These are phyloP conservation scores for Serpula lacrymans DNA, from an alignment of 768 basidiomycete genomes.

Conservation along the genomic window DNA sequence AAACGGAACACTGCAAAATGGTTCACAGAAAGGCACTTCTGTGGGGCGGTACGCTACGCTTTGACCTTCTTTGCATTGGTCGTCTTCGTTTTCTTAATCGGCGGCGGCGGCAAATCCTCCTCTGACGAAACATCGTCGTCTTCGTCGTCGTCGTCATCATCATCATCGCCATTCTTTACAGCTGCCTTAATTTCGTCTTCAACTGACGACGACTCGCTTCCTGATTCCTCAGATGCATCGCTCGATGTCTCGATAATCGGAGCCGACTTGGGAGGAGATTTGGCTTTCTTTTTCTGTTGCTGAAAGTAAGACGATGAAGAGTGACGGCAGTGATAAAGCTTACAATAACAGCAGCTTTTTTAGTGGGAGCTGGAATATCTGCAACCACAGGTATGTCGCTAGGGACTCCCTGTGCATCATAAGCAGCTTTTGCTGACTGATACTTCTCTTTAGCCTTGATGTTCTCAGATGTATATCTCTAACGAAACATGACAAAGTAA, in stretches of 20 bases:
- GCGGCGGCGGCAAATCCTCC: slow-evolving; percentile 10
- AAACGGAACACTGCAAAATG: no score
- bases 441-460: slow-evolving; percentile 62
- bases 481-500: slow-evolving; percentile 8
- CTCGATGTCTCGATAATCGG: slow-evolving; percentile 22
- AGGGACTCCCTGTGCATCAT: slow-evolving; percentile 52
- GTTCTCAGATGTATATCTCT: slow-evolving; percentile 57
- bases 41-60: no score
- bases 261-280: slow-evolving; percentile 21
- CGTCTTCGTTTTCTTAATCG: slow-evolving; percentile 21
- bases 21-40: no score
- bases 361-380: slow-evolving; percentile 18
- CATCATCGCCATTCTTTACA: slow-evolving; percentile 32
- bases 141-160: slow-evolving; percentile 20
- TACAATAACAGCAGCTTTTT: slow-evolving; percentile 19
- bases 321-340: no score
- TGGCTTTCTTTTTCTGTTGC: slow-evolving; percentile 19
- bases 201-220: slow-evolving; percentile 19
- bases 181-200: slow-evolving; percentile 18
- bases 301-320: no score
- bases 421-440: slow-evolving; percentile 58
- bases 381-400: slow-evolving; percentile 44
- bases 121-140: no score
- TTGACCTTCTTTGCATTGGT: no score
- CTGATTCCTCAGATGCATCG: slow-evolving; percentile 25